Conservation (phyloP, 2,329 filamentous ascomycete species). For the Elsinoe arachidis region DNA sequence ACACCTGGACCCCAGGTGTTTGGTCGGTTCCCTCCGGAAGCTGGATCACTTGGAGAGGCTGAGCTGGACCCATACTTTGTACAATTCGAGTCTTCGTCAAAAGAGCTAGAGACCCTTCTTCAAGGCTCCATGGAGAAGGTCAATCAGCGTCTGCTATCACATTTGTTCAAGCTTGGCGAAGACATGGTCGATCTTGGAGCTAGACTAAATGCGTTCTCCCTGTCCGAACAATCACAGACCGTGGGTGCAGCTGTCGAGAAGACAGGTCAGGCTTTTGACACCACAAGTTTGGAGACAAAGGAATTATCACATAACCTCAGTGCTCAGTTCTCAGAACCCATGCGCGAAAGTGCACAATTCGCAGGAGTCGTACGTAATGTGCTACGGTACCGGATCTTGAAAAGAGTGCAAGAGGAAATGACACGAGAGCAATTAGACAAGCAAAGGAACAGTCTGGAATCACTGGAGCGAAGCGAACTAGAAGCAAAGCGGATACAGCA, state of each 20-base stretch:
- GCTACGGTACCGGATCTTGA: constrained; percentile 79
- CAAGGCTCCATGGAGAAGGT: constrained; percentile 95
- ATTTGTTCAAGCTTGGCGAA: constrained; percentile 72
- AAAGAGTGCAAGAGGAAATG: constrained; percentile 95
- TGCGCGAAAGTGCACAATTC: constrained; percentile 96
- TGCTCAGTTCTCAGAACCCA: constrained; percentile 90
- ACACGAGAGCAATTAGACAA: constrained; percentile 86
- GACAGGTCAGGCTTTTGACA: constrained; percentile 87
- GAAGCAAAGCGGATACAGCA: constrained; percentile 92
- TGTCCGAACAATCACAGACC: constrained; percentile 83
- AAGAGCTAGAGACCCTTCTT: constrained; percentile 79
- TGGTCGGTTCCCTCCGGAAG: constrained; percentile 73
- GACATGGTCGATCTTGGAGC: constrained; percentile 90
- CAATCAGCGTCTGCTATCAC: constrained; percentile 78
- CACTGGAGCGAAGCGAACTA: constrained; percentile 84
- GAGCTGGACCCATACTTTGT: constrained; percentile 95
- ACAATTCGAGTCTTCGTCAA: constrained; percentile 82
- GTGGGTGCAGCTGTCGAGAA: constrained; percentile 90
- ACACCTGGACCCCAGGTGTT: constrained; percentile 56
- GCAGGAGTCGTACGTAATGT: constrained; percentile 87
- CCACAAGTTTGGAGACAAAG: constrained; percentile 90
- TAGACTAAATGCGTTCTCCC: constrained; percentile 92
- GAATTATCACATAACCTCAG: constrained; percentile 83
- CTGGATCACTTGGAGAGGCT: constrained; percentile 68
- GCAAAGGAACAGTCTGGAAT: constrained; percentile 72